phyloP scores from a whole-genome alignment of 2,329 filamentous ascomycete species.

The Pseudogymnoascus sp. region DNA sequence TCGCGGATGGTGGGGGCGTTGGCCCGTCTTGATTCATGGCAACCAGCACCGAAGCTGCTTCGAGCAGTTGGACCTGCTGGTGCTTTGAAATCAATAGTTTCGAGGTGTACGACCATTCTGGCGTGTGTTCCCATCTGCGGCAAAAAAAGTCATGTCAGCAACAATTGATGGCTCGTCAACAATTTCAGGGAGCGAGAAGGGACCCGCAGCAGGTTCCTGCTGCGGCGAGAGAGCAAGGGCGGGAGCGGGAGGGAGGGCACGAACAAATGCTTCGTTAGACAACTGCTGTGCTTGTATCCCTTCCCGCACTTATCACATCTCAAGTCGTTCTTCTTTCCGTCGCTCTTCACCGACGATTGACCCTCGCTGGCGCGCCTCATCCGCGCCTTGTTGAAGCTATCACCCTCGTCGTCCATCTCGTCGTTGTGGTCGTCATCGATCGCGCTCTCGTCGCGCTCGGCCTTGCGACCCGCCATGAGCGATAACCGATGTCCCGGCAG shows the following conservation, averaged over 20 bases:
- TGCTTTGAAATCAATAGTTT: conserved; percentile 99
- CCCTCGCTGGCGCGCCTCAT: conserved; percentile 72
- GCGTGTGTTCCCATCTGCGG: conserved; percentile 96
- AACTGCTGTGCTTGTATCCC: conserved; percentile 99
- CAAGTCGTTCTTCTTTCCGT: conserved; percentile 76
- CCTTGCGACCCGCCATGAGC: conserved; percentile 41
- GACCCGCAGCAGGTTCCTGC: conserved; percentile 28
- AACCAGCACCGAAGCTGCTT: conserved; percentile 92
- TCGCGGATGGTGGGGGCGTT: conserved; percentile 56
- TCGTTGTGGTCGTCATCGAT: conserved; percentile 61
- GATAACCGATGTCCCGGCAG: conserved; percentile 47
- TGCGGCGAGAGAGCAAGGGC: conserved; percentile 32
- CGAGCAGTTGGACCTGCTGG: conserved; percentile 94
- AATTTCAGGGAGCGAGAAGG: conserved; percentile 14
- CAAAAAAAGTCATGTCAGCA: conserved; percentile 20
- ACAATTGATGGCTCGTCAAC: conserved; percentile 9
- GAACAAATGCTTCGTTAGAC: conserved; percentile 99
- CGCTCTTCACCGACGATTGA: conserved; percentile 70
- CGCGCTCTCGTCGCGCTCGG: conserved; percentile 48
- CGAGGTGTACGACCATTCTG: conserved; percentile 93
- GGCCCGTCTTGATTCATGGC: conserved; percentile 67
- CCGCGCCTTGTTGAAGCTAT: conserved; percentile 38
- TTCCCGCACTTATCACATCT: conserved; percentile 98
- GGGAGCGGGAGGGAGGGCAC: conserved; percentile 54
- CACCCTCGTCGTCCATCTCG: conserved; percentile 44